Percentiles rank a stretch among this genome's conserved stretches.
Evolutionary conservation across 352 stramenopile genomes (phyloP).

Genomic region (Phytophthora lateralis): DNA sequence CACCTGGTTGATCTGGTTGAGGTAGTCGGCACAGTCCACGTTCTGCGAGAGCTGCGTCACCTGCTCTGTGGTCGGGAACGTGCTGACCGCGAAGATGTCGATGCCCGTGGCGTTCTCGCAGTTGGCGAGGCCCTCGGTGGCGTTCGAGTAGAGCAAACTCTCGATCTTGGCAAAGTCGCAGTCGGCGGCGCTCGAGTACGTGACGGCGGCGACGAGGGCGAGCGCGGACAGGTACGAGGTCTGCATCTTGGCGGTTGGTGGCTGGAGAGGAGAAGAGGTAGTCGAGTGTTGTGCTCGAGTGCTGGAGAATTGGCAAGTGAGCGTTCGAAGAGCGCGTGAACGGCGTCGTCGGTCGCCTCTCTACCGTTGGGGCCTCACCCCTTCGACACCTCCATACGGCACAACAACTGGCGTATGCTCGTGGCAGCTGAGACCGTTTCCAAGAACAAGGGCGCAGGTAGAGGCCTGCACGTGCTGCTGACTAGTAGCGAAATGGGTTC

Average conservation of each 20-base stretch:
- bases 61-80: conserved; percentile 62
- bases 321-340: background rate
- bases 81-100: conserved; percentile 55
- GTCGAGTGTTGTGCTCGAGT: conserved; percentile 27
- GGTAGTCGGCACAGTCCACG: conserved; percentile 62
- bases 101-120: conserved; percentile 51
- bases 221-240: conserved; percentile 25
- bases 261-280: background rate
- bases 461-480: conserved; percentile 6
- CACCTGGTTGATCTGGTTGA: conserved; percentile 77
- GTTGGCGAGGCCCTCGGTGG: conserved; percentile 49
- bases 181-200: conserved; percentile 35
- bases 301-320: conserved; percentile 32
- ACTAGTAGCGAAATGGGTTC: conserved; percentile 4
- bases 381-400: conserved; percentile 14
- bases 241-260: conserved; percentile 30
- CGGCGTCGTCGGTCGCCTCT: conserved; percentile 7
- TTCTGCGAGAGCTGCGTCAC: conserved; percentile 58
- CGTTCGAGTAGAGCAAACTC: conserved; percentile 59
- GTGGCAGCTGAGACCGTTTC: conserved; percentile 13
- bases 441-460: conserved; percentile 2
- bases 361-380: conserved; percentile 10
- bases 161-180: conserved; percentile 66
- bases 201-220: conserved; percentile 26
- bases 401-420: conserved; percentile 19